Evolutionary conservation across 2,329 filamentous ascomycete genomes (phyloP).

Genomic region (Pseudocercospora musae): DNA sequence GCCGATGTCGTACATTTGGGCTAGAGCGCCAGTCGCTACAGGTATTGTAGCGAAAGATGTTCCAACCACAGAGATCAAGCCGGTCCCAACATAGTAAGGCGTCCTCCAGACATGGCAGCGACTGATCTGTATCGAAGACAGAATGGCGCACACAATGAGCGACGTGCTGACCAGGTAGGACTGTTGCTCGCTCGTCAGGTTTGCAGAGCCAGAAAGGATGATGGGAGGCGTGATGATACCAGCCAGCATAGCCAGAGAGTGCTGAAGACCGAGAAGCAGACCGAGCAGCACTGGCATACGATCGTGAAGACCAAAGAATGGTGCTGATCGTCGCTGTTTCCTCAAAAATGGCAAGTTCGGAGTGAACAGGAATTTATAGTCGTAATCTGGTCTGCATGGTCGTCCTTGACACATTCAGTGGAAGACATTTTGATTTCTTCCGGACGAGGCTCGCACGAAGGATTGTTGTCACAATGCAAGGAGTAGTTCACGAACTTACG

Average conservation of each 20-base stretch:
- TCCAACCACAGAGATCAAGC: slow-evolving; percentile 74
- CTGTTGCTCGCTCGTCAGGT: slow-evolving; percentile 58
- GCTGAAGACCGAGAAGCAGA: slow-evolving; percentile 73
- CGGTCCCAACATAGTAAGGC: slow-evolving; percentile 73
- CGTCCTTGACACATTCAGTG: slow-evolving; percentile 37
- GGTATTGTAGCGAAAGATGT: slow-evolving; percentile 76
- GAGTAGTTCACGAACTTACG: background rate
- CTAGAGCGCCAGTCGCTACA: slow-evolving; percentile 67
- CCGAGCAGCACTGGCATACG: slow-evolving; percentile 71
- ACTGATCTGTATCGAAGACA: slow-evolving; percentile 74
- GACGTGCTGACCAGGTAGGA: slow-evolving; percentile 78
- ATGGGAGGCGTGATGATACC: slow-evolving; percentile 74
- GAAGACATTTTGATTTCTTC: slow-evolving; percentile 21
- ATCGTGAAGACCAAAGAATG: slow-evolving; percentile 83
- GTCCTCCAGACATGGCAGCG: slow-evolving; percentile 70
- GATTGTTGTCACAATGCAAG: background rate
- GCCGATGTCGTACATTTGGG: slow-evolving; percentile 75
- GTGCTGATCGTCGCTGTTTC: slow-evolving; percentile 57
- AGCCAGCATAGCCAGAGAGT: slow-evolving; percentile 68
- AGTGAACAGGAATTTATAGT: slow-evolving; percentile 84
- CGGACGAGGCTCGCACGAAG: background rate
- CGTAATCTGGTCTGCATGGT: slow-evolving; percentile 59
- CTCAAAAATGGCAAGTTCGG: slow-evolving; percentile 80
- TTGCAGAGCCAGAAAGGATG: slow-evolving; percentile 65
- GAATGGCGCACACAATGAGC: slow-evolving; percentile 72